These are phyloP conservation scores for Ophiostoma novo-ulmi DNA, from an alignment of 2,329 filamentous ascomycete species.

Conservation along the genomic window DNA sequence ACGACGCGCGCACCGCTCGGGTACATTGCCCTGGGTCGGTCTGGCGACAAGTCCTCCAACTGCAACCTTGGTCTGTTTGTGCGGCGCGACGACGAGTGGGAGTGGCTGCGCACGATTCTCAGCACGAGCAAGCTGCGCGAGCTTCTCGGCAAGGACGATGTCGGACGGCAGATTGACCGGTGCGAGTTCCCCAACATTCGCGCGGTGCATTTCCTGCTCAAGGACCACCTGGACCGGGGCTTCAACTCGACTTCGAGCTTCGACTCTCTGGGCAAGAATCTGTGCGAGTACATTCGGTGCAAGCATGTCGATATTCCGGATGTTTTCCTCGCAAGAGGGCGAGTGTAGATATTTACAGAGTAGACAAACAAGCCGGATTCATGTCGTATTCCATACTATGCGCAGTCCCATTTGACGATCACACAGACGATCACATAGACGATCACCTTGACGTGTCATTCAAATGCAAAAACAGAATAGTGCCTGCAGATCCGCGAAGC, in stretches of 20 bases:
- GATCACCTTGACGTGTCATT: not conserved
- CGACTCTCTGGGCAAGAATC: constrained; percentile 24
- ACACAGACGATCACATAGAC: not conserved
- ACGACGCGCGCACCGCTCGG: constrained; percentile 30
- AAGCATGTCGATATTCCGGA: constrained; percentile 42
- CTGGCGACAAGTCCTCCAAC: constrained; percentile 43
- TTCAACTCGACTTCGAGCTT: constrained; percentile 25
- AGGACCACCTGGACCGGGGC: constrained; percentile 34
- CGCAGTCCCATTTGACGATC: not conserved
- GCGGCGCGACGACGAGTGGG: constrained; percentile 40
- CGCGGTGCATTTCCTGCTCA: constrained; percentile 28
- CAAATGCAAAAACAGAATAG: not conserved
- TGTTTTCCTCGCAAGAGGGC: constrained; percentile 34
- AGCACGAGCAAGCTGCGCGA: constrained; percentile 37
- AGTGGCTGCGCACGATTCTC: constrained; percentile 42
- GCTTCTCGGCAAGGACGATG: constrained; percentile 38
- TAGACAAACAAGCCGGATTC: not conserved
- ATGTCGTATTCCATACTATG: too few relatives aligned
- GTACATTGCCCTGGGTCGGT: constrained; percentile 35
- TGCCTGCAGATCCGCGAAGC: not conserved
- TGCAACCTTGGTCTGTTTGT: constrained; percentile 46
- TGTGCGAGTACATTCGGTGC: constrained; percentile 32
- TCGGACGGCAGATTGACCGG: constrained; percentile 39
- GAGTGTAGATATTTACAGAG: not conserved
- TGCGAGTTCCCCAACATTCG: constrained; percentile 43